These are phyloP conservation scores for Penicillium waksmanii DNA, from an alignment of 495 filamentous ascomycete genomes.

Conservation along the genomic window DNA sequence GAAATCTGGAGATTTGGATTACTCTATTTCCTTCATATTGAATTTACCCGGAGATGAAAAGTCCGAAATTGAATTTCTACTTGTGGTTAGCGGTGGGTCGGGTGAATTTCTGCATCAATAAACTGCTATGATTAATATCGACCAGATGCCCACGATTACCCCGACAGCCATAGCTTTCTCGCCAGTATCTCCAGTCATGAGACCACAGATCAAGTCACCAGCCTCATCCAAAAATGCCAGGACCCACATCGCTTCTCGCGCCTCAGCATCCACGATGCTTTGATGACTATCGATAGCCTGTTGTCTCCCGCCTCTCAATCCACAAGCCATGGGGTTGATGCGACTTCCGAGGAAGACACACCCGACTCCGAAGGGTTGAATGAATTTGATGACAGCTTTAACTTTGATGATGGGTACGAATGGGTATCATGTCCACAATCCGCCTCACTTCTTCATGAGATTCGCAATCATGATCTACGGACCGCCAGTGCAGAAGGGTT, in stretches of 20 bases:
- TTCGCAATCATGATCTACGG: constrained; percentile 66
- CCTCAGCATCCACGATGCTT: constrained; percentile 33
- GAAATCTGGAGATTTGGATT: constrained; percentile 61
- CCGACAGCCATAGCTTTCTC: constrained; percentile 60
- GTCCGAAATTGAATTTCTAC: constrained; percentile 51
- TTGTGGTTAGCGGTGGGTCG: constrained; percentile 57
- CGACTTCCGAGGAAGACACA: not conserved
- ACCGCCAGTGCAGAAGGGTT: constrained; percentile 68
- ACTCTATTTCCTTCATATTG: constrained; percentile 62
- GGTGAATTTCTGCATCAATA: not conserved
- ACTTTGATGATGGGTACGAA: constrained; percentile 36
- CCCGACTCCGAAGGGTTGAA: too few relatives aligned
- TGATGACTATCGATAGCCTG: constrained; percentile 42
- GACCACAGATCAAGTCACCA: constrained; percentile 46
- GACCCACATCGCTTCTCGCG: constrained; percentile 22
- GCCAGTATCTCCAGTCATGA: constrained; percentile 60
- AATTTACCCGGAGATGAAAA: constrained; percentile 23
- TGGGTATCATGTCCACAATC: constrained; percentile 38
- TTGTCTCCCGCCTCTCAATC: constrained; percentile 36
- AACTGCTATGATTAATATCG: constrained; percentile 3
- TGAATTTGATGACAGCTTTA: not conserved
- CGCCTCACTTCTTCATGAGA: constrained; percentile 18
- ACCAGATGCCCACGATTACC: constrained; percentile 67
- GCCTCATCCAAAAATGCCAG: constrained; percentile 48
- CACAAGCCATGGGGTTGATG: not conserved